Percentiles rank a stretch among this genome's conserved stretches.
These are phyloP conservation scores for Acacia acuminata DNA, from an alignment of 306 rosid species.

Conservation along the genomic window DNA sequence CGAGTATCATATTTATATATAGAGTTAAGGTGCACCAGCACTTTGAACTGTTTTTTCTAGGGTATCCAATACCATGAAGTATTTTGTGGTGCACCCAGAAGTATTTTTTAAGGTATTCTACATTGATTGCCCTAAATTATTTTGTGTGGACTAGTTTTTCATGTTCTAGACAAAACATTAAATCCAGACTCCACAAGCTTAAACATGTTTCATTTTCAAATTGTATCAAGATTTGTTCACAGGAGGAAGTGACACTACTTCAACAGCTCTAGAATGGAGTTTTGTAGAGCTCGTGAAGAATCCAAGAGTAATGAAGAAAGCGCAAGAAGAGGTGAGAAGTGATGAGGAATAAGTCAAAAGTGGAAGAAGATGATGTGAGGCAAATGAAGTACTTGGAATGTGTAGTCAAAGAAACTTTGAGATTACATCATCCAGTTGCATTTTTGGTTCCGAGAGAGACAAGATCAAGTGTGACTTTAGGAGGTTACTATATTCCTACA, in stretches of 20 bases:
- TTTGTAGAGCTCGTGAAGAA: conserved; percentile 38
- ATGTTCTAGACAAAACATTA: too few species aligned
- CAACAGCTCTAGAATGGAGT: conserved; percentile 13
- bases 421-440: conserved; percentile 45
- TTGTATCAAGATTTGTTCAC: conserved; percentile 7
- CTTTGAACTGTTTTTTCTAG: rapidly evolving
- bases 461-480: not conserved
- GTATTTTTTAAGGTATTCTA: too few species aligned
- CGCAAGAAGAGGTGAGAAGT: conserved; percentile 49
- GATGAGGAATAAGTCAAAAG: conserved; percentile 31
- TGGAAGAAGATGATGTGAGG: conserved; percentile 29
- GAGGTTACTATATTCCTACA: conserved; percentile 29
- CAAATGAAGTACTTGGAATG: conserved; percentile 48
- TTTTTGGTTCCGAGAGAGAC: conserved; percentile 34
- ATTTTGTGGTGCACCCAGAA: too few species aligned
- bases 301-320: conserved; percentile 44
- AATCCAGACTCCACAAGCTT: not conserved
- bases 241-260: conserved; percentile 19
- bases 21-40: too few species aligned
- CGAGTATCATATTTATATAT: too few species aligned
- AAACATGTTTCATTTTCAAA: not conserved
- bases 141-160: too few species aligned
- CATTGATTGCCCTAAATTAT: too few species aligned
- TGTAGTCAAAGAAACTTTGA: conserved; percentile 41
- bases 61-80: too few species aligned